Evolutionary conservation across 2,329 filamentous ascomycete genomes (phyloP).

Genomic region (Huntiella omanensis): DNA sequence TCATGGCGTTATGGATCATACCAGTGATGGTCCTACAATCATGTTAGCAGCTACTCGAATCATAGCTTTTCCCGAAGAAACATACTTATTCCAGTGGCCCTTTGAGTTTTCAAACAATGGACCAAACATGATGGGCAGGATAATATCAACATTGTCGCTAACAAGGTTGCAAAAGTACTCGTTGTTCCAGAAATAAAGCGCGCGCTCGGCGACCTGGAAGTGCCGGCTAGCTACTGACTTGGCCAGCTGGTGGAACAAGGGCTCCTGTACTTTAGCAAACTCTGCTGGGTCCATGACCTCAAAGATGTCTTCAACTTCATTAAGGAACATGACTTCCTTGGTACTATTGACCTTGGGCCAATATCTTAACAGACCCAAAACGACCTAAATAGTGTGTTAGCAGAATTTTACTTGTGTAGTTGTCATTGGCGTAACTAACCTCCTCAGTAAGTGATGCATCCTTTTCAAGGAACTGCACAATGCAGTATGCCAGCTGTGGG

Average conservation of each 20-base stretch:
- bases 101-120: constrained; percentile 98
- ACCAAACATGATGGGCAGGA: constrained; percentile 97
- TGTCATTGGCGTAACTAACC: constrained; percentile 28
- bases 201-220: constrained; percentile 94
- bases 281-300: constrained; percentile 98
- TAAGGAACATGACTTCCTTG: constrained; percentile 99
- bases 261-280: constrained; percentile 96
- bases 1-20: constrained; percentile 99
- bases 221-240: constrained; percentile 97
- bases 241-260: constrained; percentile 87
- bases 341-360: constrained; percentile 99
- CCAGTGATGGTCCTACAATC: constrained; percentile 79
- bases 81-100: constrained; percentile 94
- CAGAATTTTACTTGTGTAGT: constrained; percentile 12
- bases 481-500: constrained; percentile 93
- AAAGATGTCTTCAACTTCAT: constrained; percentile 98
- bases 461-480: constrained; percentile 96
- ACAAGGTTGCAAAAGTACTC: constrained; percentile 99
- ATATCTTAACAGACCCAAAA: constrained; percentile 82
- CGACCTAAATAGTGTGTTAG: constrained; percentile 38
- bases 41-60: background rate
- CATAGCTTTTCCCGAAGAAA: constrained; percentile 2
- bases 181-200: constrained; percentile 99
- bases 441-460: constrained; percentile 94
- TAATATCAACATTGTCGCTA: constrained; percentile 96